Percentiles rank a stretch among this genome's conserved stretches.
These are phyloP conservation scores for Hericium rajendrae DNA, from an alignment of 768 basidiomycete species.

Conservation along the genomic window DNA sequence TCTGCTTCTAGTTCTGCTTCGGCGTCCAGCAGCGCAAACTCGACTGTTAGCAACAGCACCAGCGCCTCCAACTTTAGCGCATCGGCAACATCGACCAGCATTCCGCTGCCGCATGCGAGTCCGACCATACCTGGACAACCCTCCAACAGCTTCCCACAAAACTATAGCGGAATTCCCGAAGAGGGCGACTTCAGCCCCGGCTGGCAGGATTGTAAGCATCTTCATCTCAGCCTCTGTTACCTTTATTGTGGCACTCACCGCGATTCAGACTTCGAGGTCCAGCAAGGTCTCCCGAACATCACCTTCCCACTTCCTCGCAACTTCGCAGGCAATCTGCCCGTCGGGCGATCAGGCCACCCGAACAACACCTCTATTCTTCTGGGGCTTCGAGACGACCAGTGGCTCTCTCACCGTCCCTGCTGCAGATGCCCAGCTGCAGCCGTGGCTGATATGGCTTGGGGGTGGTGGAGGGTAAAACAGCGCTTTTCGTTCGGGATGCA, in stretches of 20 bases:
- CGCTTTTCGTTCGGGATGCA: background rate
- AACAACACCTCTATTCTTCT: constrained; percentile 33
- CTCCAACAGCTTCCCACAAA: constrained; percentile 6
- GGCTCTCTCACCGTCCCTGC: constrained; percentile 26
- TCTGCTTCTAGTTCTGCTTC: background rate
- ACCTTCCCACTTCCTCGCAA: constrained; percentile 23
- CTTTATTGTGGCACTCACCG: too few species aligned
- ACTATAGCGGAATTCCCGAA: background rate
- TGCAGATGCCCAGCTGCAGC: constrained; percentile 17
- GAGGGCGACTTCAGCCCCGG: background rate
- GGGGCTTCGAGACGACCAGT: constrained; percentile 27
- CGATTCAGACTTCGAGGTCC: constrained; percentile 26
- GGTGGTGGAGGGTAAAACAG: constrained; percentile 20
- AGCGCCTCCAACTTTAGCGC: background rate
- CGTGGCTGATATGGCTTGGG: constrained; percentile 31
- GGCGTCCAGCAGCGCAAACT: background rate
- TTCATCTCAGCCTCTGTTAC: too few species aligned
- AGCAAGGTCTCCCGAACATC: constrained; percentile 24
- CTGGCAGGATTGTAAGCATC: constrained; percentile 7
- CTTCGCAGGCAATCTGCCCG: constrained; percentile 29
- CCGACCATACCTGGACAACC: background rate
- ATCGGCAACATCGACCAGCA: background rate
- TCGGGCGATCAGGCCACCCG: constrained; percentile 22
- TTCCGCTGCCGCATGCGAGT: background rate
- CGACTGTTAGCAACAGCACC: too few species aligned